Conservation (phyloP, 106 monocot genomes). For the Posidonia australis region DNA sequence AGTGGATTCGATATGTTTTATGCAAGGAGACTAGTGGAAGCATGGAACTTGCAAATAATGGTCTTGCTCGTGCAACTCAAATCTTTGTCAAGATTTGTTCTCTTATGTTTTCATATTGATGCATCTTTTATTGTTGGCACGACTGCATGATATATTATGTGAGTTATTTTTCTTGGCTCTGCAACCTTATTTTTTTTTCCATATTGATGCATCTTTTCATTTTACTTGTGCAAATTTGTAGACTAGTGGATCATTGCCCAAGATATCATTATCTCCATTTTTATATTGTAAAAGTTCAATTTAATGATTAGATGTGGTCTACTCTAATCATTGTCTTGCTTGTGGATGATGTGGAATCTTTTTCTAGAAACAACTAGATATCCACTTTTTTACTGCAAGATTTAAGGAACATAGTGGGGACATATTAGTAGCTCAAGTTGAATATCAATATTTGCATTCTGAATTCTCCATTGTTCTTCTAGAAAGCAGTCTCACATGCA, state of each 20-base stretch:
- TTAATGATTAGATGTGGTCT: neutral
- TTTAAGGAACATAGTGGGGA: slow-evolving; percentile 86
- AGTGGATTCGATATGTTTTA: slow-evolving; percentile 88
- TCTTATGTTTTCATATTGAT: no score
- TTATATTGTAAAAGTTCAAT: neutral
- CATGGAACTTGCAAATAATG: slow-evolving; percentile 94
- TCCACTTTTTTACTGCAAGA: slow-evolving; percentile 86
- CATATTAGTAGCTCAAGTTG: slow-evolving; percentile 55
- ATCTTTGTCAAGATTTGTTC: slow-evolving; percentile 90
- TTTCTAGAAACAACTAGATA: slow-evolving; percentile 84
- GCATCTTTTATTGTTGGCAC: no score
- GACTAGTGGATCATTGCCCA: neutral
- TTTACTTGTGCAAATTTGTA: neutral
- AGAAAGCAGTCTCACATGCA: slow-evolving; percentile 73
- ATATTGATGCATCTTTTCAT: neutral
- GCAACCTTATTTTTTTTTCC: neutral
- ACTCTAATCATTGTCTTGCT: neutral
- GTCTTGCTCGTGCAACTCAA: slow-evolving; percentile 92
- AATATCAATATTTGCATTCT: slow-evolving; percentile 66
- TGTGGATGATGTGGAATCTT: neutral
- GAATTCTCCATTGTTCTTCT: slow-evolving; percentile 59
- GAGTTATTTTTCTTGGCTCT: neutral
- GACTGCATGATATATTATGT: no score
- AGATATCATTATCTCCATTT: neutral
- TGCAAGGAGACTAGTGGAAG: slow-evolving; percentile 85